Conservation (phyloP, 106 monocot genomes). For the Dioscorea dumetorum region DNA sequence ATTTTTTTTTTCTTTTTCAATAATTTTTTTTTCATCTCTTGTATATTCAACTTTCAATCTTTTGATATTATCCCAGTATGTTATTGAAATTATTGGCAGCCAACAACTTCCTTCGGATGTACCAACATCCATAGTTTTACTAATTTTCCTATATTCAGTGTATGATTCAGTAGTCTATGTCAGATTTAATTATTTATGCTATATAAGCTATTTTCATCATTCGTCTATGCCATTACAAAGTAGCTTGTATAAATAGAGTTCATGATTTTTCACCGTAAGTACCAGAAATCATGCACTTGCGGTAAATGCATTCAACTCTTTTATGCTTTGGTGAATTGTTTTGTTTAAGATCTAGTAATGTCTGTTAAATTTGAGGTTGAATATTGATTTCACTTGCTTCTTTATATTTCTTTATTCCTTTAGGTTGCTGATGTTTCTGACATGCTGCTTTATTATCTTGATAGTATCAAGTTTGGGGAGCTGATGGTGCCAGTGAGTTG, state of each 20-base stretch:
- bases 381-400: not conserved
- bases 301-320: not conserved
- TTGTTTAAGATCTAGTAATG: not conserved
- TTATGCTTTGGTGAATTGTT: not conserved
- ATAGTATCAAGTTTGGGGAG: constrained; percentile 38
- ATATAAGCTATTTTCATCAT: too few relatives aligned
- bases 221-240: not conserved
- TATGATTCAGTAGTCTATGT: too few relatives aligned
- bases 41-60: too few relatives aligned
- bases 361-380: not conserved
- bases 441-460: constrained; percentile 41
- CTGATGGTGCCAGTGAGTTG: constrained; percentile 1
- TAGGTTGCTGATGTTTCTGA: constrained; percentile 77
- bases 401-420: constrained; percentile 11
- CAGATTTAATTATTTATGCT: too few relatives aligned
- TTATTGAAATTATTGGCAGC: too few relatives aligned
- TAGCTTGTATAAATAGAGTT: not conserved
- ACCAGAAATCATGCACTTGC: not conserved
- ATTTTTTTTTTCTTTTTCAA: too few relatives aligned
- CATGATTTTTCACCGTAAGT: not conserved
- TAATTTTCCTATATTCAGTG: too few relatives aligned
- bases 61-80: too few relatives aligned
- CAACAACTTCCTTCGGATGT: too few relatives aligned
- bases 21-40: too few relatives aligned
- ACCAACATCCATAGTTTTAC: too few relatives aligned